These are phyloP conservation scores for Tylopilus felleus DNA, from an alignment of 768 basidiomycete genomes.

Conservation along the genomic window DNA sequence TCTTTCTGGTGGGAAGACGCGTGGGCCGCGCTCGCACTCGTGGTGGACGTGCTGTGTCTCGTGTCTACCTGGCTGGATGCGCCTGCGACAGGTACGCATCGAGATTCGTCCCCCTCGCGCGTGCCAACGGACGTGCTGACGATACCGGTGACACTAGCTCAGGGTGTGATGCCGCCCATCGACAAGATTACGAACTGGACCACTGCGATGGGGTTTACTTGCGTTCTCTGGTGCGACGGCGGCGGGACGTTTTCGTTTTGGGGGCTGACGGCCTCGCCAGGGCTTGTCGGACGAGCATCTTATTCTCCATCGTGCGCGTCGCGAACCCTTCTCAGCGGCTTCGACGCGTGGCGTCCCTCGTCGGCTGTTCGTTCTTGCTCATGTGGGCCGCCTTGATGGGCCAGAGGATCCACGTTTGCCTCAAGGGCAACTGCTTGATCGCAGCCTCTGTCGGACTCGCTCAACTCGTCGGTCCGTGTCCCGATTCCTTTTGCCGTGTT, in stretches of 20 bases:
- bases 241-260: too few relatives aligned
- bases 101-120: background rate
- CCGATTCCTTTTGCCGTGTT: background rate
- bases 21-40: slow-evolving; percentile 23
- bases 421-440: background rate
- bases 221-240: slow-evolving; percentile 23
- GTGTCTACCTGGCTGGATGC: slow-evolving; percentile 3
- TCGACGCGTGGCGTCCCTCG: background rate
- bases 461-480: slow-evolving; percentile 21
- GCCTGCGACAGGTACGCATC: slow-evolving; percentile 2
- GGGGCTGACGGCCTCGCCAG: slow-evolving; percentile 12
- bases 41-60: slow-evolving; percentile 15
- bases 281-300: slow-evolving; percentile 24
- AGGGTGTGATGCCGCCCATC: background rate
- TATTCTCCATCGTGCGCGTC: slow-evolving; percentile 22
- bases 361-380: slow-evolving; percentile 14
- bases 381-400: slow-evolving; percentile 24
- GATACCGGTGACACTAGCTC: background rate
- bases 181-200: slow-evolving; percentile 11
- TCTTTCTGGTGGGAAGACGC: slow-evolving; percentile 32
- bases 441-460: slow-evolving; percentile 9
- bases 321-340: slow-evolving; percentile 9
- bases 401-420: slow-evolving; percentile 15
- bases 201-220: slow-evolving; percentile 9
- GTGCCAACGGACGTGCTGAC: too few relatives aligned